phyloP scores from a whole-genome alignment of 2,329 filamentous ascomycete genomes.

The Fusarium austroafricanum region DNA sequence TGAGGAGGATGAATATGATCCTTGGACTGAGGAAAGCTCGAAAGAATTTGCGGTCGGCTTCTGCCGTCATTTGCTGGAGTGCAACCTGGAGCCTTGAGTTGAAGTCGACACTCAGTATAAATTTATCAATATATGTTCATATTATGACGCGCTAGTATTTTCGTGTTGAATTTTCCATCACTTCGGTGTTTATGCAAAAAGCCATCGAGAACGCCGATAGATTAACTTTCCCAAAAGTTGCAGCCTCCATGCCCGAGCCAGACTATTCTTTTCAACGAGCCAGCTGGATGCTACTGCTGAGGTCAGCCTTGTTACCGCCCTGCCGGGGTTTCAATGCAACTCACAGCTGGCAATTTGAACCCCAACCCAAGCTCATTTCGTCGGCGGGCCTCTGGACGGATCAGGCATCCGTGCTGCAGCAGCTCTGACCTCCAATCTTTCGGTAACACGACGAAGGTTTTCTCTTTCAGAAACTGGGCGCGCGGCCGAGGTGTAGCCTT shows the following conservation, averaged over 20 bases:
- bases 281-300: neutral
- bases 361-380: neutral
- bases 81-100: neutral
- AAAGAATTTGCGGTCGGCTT: slow-evolving; percentile 11
- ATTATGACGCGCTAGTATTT: no score
- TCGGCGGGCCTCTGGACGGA: neutral
- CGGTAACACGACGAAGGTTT: neutral
- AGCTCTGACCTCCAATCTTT: neutral
- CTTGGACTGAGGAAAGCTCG: neutral
- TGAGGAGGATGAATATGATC: neutral
- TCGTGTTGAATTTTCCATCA: neutral
- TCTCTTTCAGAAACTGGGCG: neutral
- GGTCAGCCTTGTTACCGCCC: neutral
- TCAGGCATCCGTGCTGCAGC: slow-evolving; percentile 12
- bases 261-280: no score
- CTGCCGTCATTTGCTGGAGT: slow-evolving; percentile 1
- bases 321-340: no score
- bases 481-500: slow-evolving; percentile 6
- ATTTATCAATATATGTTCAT: neutral
- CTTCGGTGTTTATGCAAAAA: neutral
- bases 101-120: neutral
- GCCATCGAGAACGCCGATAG: neutral
- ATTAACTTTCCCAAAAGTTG: rapidly evolving
- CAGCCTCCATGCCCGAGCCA: neutral
- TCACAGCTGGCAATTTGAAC: neutral